A percentile compares a stretch with the other conserved stretches of the same genome.
Evolutionary conservation across 306 rosid species (phyloP).

Genomic region (Pterocarpus macrocarpus): DNA sequence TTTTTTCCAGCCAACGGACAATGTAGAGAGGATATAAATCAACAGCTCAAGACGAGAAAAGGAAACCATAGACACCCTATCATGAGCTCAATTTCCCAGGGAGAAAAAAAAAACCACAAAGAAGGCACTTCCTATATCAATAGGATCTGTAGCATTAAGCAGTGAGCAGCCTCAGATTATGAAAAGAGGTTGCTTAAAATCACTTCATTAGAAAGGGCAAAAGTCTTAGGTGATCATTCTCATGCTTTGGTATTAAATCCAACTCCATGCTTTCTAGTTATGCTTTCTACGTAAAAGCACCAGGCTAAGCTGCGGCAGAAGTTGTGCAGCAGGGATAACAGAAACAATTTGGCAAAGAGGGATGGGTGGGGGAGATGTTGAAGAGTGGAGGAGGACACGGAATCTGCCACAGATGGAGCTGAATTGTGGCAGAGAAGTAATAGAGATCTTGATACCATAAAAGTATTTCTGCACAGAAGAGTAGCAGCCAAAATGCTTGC

Average conservation of each 20-base stretch:
- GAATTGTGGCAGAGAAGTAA: conserved; percentile 2
- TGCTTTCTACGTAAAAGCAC: neutral
- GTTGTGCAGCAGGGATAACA: neutral
- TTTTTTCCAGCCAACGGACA: neutral
- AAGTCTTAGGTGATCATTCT: neutral
- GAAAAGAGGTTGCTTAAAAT: conserved; percentile 1
- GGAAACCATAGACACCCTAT: conserved; percentile 21
- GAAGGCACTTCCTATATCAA: conserved; percentile 20
- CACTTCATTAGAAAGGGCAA: neutral
- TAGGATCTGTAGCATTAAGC: neutral
- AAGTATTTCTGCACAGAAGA: neutral
- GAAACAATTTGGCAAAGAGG: conserved; percentile 3
- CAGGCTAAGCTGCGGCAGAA: neutral
- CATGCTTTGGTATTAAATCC: conserved; percentile 30
- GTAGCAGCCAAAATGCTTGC: neutral
- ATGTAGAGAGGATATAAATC: conserved; percentile 1
- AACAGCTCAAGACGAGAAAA: conserved; percentile 4
- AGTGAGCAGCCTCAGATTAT: neutral
- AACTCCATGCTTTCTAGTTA: neutral
- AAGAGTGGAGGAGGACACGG: neutral
- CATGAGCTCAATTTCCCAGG: conserved; percentile 8
- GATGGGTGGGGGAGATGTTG: neutral
- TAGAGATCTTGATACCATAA: neutral
- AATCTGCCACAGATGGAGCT: conserved; percentile 5
- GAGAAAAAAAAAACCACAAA: conserved; percentile 1